phyloP scores from a whole-genome alignment of 2,329 filamentous ascomycete species.

The Clarireedia paspali region DNA sequence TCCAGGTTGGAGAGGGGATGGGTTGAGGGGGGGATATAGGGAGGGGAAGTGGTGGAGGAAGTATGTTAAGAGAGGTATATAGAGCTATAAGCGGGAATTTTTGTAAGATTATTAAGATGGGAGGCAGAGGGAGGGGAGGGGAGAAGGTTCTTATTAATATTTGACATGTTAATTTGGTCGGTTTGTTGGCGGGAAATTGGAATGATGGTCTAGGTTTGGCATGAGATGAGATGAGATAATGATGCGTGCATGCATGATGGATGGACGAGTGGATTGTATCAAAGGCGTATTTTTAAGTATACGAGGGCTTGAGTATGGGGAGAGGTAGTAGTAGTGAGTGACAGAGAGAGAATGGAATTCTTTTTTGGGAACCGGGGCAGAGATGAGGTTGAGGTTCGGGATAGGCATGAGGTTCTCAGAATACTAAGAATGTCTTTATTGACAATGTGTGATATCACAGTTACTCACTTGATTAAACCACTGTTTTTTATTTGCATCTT shows the following conservation, averaged over 20 bases:
- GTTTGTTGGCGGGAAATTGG: neutral
- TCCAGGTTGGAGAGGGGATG: too few relatives aligned
- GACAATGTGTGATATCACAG: neutral
- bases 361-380: neutral
- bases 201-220: too few relatives aligned
- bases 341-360: neutral
- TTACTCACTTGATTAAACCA: too few relatives aligned
- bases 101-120: constrained; percentile 6
- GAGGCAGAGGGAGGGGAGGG: neutral
- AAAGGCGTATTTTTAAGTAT: neutral
- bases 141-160: neutral
- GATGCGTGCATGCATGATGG: neutral
- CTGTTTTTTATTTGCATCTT: too few relatives aligned
- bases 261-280: neutral
- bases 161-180: too few relatives aligned
- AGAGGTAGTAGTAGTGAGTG: too few relatives aligned
- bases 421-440: neutral
- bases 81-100: neutral
- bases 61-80: neutral
- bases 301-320: neutral
- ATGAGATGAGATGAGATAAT: neutral
- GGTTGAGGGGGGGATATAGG: too few relatives aligned
- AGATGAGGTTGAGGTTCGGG: neutral
- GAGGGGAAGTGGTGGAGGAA: too few relatives aligned
- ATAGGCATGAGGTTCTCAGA: too few relatives aligned